These are phyloP conservation scores for Hypsizygus marmoreus DNA, from an alignment of 768 basidiomycete genomes.

Conservation along the genomic window DNA sequence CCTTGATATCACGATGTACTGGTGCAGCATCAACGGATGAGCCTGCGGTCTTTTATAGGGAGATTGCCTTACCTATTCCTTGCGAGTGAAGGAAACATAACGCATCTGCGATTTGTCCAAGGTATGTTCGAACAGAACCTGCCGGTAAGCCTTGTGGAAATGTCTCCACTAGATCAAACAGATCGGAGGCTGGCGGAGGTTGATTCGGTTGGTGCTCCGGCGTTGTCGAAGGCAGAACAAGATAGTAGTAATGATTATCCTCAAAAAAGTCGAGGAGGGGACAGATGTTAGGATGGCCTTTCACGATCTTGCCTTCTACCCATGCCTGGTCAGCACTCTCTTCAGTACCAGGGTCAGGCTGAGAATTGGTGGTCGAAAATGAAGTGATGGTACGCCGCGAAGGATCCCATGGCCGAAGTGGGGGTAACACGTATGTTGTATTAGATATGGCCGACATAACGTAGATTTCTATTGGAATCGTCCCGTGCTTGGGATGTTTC, in stretches of 20 bases:
- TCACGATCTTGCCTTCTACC: constrained; percentile 70
- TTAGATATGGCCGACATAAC: constrained; percentile 90
- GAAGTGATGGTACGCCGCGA: constrained; percentile 41
- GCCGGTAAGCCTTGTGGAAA: constrained; percentile 86
- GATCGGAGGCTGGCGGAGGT: constrained; percentile 68
- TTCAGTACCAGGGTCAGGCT: too few species aligned
- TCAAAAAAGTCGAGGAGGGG: constrained; percentile 96
- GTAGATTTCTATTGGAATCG: constrained; percentile 97
- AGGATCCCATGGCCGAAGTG: constrained; percentile 84
- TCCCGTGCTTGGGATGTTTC: constrained; percentile 90
- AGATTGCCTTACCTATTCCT: constrained; percentile 72
- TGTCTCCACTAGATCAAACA: constrained; percentile 93
- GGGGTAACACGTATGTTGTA: constrained; percentile 76
- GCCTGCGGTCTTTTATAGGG: background rate
- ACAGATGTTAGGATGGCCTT: constrained; percentile 95
- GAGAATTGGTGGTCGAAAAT: constrained; percentile 16
- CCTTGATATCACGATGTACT: constrained; percentile 98
- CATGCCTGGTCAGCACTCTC: constrained; percentile 51
- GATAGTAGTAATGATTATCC: constrained; percentile 93
- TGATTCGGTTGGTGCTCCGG: constrained; percentile 57
- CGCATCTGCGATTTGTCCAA: constrained; percentile 94
- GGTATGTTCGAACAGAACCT: constrained; percentile 72
- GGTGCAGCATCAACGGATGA: constrained; percentile 13
- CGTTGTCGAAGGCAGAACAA: constrained; percentile 80
- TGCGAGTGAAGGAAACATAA: constrained; percentile 85